Evolutionary conservation across 148 eudicot species (phyloP).

Genomic region (Oxyria digyna): DNA sequence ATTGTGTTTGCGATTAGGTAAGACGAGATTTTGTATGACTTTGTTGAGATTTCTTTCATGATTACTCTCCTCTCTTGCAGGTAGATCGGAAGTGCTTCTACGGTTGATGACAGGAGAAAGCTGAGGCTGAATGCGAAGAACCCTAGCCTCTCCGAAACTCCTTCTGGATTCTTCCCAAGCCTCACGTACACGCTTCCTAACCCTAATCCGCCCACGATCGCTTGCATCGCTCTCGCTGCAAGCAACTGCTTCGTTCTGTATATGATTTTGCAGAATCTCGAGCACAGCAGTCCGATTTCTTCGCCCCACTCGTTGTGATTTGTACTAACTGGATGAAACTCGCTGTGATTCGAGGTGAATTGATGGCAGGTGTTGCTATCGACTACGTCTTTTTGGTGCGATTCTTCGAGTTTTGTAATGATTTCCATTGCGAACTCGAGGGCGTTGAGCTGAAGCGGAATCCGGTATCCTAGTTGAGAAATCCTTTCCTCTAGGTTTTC

Average conservation of each 20-base stretch:
- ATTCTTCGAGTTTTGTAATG: constrained; percentile 37
- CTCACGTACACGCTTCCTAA: constrained; percentile 70
- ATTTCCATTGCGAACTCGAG: constrained; percentile 88
- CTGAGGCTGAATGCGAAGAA: constrained; percentile 86
- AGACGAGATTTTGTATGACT: constrained; percentile 64
- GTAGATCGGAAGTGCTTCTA: constrained; percentile 90
- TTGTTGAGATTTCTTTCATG: constrained; percentile 89
- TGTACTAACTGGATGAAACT: neutral
- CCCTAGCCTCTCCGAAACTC: constrained; percentile 71
- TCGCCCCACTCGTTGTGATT: constrained; percentile 18
- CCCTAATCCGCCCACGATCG: constrained; percentile 83
- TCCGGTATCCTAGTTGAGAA: constrained; percentile 34
- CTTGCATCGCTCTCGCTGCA: constrained; percentile 89
- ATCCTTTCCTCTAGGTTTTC: constrained; percentile 57
- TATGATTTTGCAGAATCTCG: constrained; percentile 70
- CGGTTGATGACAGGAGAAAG: constrained; percentile 88
- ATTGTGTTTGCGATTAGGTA: constrained; percentile 81
- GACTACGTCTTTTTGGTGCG: constrained; percentile 13
- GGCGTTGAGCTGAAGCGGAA: constrained; percentile 67
- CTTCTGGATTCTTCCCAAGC: constrained; percentile 44
- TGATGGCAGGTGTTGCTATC: neutral
- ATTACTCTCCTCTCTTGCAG: constrained; percentile 81
- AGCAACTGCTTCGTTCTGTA: constrained; percentile 82
- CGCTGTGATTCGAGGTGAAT: neutral
- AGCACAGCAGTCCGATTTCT: constrained; percentile 56